Percentiles rank a stretch among this genome's conserved stretches.
Evolutionary conservation across 139 green algal species (phyloP).

Genomic region (Chlamydomonas applanata): DNA sequence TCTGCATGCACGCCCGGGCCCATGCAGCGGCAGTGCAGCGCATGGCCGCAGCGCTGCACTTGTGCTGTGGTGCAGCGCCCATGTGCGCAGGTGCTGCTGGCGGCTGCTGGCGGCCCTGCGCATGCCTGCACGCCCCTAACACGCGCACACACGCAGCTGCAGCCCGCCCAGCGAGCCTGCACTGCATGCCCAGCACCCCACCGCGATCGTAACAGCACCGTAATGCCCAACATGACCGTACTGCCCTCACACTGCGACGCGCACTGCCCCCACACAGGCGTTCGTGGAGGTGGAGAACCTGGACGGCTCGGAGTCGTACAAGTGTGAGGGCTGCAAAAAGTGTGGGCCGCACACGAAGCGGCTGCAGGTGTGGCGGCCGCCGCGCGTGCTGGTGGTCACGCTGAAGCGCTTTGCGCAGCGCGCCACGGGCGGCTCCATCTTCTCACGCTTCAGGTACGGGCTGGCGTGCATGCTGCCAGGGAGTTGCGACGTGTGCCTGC

Average conservation of each 20-base stretch:
- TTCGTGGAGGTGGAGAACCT: slow-evolving; percentile 35
- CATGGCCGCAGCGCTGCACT: too few relatives aligned
- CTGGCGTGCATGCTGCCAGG: too few relatives aligned
- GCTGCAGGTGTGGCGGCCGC: slow-evolving; percentile 54
- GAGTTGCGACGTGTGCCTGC: not conserved
- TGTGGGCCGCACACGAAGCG: slow-evolving; percentile 54
- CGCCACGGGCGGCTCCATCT: slow-evolving; percentile 9
- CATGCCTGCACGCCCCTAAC: too few relatives aligned
- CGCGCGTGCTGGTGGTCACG: slow-evolving; percentile 56
- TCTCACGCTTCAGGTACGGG: slow-evolving; percentile 17
- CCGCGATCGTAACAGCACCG: not conserved
- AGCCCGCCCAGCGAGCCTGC: not conserved
- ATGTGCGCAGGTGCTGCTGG: too few relatives aligned
- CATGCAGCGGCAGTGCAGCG: too few relatives aligned
- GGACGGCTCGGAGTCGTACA: slow-evolving; percentile 46
- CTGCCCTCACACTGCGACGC: too few relatives aligned
- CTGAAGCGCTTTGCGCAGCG: slow-evolving; percentile 65
- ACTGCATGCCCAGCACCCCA: too few relatives aligned
- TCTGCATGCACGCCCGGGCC: too few relatives aligned
- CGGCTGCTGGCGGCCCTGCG: too few relatives aligned
- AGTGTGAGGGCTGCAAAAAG: slow-evolving; percentile 60
- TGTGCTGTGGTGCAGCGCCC: too few relatives aligned
- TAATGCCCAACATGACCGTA: not conserved
- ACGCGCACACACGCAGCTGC: not conserved
- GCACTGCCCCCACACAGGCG: not conserved